Conservation (phyloP, 441 rosid species). For the Arabidopsis lyrata region DNA sequence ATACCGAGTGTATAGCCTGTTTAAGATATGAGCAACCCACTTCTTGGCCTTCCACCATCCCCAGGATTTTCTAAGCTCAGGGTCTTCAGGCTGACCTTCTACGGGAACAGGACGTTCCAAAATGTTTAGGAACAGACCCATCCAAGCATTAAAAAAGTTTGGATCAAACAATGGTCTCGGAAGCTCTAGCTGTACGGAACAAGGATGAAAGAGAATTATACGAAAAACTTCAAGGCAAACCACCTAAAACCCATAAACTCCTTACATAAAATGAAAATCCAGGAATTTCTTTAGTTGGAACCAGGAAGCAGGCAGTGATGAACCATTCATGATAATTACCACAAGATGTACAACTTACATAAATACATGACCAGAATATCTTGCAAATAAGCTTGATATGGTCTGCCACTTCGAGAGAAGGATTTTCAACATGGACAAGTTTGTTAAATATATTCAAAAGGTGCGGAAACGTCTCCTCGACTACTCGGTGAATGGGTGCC, state of each 20-base stretch:
- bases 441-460: conserved; percentile 78
- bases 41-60: conserved; percentile 99
- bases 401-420: conserved; percentile 90
- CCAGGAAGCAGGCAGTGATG: conserved; percentile 14
- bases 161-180: conserved; percentile 90
- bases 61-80: conserved; percentile 94
- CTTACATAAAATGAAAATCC: conserved; percentile 4
- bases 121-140: conserved; percentile 85
- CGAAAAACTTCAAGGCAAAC: conserved; percentile 1
- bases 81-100: conserved; percentile 94
- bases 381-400: conserved; percentile 96
- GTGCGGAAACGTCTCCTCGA: conserved; percentile 89
- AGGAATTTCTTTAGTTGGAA: neutral
- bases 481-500: conserved; percentile 77
- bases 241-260: conserved; percentile 6
- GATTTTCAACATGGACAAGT: conserved; percentile 82
- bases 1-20: conserved; percentile 93
- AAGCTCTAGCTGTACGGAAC: conserved; percentile 81
- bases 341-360: conserved; percentile 63
- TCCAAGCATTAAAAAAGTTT: conserved; percentile 92
- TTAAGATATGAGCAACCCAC: conserved; percentile 96
- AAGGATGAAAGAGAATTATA: conserved; percentile 29
- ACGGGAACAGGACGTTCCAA: conserved; percentile 91
- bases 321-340: neutral
- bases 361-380: conserved; percentile 98